Evolutionary conservation across 2,329 filamentous ascomycete genomes (phyloP).

Genomic region (Colletotrichum echinochloae): DNA sequence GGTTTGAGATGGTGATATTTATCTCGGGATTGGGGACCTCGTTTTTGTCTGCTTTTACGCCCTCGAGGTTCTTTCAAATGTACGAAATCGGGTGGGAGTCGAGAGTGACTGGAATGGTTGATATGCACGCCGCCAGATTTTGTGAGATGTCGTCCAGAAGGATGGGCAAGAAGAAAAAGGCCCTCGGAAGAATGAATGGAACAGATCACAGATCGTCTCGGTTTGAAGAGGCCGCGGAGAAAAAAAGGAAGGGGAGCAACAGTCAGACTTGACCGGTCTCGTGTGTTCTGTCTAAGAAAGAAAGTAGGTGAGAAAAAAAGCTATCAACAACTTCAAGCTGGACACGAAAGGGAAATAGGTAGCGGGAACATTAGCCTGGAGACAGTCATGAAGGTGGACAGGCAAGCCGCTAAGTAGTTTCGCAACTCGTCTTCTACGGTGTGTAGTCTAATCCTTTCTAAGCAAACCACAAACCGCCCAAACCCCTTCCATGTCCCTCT

Average conservation of each 20-base stretch:
- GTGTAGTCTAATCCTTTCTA: slow-evolving; percentile 27
- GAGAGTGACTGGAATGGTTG: slow-evolving; percentile 6
- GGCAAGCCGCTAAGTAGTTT: slow-evolving; percentile 38
- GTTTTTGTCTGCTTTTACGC: not conserved
- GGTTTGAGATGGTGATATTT: not conserved
- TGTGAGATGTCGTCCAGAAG: slow-evolving; percentile 6
- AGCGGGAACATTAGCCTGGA: not conserved
- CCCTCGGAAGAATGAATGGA: slow-evolving; percentile 35
- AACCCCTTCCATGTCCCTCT: not conserved
- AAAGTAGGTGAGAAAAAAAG: slow-evolving; percentile 23
- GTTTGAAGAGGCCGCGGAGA: not conserved
- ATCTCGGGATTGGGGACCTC: not conserved
- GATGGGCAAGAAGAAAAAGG: not conserved
- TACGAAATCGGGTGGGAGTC: not conserved
- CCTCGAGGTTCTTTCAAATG: not conserved
- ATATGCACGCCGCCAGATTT: not conserved
- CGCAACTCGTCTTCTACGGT: slow-evolving; percentile 21
- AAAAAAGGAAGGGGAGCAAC: slow-evolving; percentile 36
- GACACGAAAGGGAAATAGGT: not conserved
- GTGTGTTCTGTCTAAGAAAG: slow-evolving; percentile 33
- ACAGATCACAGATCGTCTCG: slow-evolving; percentile 39
- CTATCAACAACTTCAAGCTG: slow-evolving; percentile 34
- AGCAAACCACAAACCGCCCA: not conserved
- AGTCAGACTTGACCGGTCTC: slow-evolving; percentile 33
- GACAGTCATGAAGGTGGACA: slow-evolving; percentile 10